A percentile compares a stretch with the other conserved stretches of the same genome.
phyloP scores from a whole-genome alignment of 208 protist genomes.

The Wallacemonas sp. region DNA sequence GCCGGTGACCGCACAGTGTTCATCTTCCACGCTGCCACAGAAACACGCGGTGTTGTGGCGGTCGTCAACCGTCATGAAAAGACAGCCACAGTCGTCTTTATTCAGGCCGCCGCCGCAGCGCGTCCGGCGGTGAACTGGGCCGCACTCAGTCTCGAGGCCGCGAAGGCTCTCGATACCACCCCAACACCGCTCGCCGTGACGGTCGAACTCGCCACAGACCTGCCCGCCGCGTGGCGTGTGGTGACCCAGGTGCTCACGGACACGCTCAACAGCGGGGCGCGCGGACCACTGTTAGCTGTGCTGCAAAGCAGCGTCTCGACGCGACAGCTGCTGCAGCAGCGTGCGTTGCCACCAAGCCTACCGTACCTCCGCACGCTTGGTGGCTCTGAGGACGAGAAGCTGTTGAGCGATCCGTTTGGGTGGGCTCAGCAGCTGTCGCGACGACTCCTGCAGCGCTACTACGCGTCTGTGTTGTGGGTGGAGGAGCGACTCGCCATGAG shows the following conservation, averaged over 20 bases:
- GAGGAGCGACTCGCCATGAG: slow-evolving; percentile 84
- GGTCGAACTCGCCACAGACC: slow-evolving; percentile 46
- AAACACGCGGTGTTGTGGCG: slow-evolving; percentile 69
- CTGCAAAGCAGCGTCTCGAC: slow-evolving; percentile 70
- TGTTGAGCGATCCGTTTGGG: slow-evolving; percentile 85
- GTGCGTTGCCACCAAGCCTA: slow-evolving; percentile 39
- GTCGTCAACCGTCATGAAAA: slow-evolving; percentile 58
- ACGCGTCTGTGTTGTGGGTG: slow-evolving; percentile 75
- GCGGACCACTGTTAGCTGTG: slow-evolving; percentile 62
- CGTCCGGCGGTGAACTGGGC: slow-evolving; percentile 67
- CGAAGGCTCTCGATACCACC: slow-evolving; percentile 32
- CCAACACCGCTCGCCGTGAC: slow-evolving; percentile 28
- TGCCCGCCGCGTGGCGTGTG: slow-evolving; percentile 61
- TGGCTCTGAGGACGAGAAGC: slow-evolving; percentile 75
- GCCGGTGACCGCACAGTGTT: slow-evolving; percentile 57
- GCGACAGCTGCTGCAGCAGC: slow-evolving; percentile 63
- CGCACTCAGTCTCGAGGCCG: slow-evolving; percentile 56
- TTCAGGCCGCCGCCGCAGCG: slow-evolving; percentile 74
- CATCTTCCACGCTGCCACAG: slow-evolving; percentile 68
- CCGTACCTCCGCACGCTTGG: slow-evolving; percentile 81
- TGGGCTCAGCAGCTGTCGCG: slow-evolving; percentile 65
- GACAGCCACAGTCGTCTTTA: slow-evolving; percentile 56
- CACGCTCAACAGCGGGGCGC: slow-evolving; percentile 27
- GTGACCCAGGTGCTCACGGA: slow-evolving; percentile 52
- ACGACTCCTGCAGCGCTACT: slow-evolving; percentile 80